Base-by-base conservation (phyloP, 805 yeast species). In the Candida xyloterini region DNA sequence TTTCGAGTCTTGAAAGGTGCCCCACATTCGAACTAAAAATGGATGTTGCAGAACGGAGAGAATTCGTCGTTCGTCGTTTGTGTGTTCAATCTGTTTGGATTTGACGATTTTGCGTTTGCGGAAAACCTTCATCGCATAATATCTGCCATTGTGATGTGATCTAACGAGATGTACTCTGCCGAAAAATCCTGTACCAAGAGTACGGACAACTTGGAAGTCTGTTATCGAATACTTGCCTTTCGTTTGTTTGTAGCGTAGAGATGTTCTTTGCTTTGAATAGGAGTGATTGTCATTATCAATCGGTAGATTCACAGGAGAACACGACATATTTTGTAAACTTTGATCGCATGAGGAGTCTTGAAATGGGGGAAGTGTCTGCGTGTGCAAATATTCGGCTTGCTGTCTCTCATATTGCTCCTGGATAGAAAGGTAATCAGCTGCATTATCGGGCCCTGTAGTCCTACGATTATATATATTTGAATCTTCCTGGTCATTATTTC, bases 11-110 rank as follows among this genome's bases (percentile, higher is more conserved):
- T 76, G 81, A 52, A 72, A 77, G 5, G 81, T 77, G n/a, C 82
- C 82, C 82, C 82, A 77, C 81, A 77, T 76, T 41, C 81, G 56
- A 46, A 75, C 76, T 47, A 77, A 64, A 46, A 76, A 77, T 6
- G 82, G 82, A 51, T 77, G 82, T 47, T 76, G 78, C 10, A 76
- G 77, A 39, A 75, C 62, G 46, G 71, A 74, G 27, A 77, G 61
- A 76, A 77, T 77, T 48, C 81, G 62, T 41, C 82, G 60, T 58
- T 77, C 82, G 53, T 77, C 82, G 51, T 77, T 77, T 14, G 82
- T 76, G 55, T 77, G 82, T 55, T 77, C 82, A 15, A 77, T 79
- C 54, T 77, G 82, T 55, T 77, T 77, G 75, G 76, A 74, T 50
- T 71, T 74, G 10, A 77, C 76, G 34, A 77, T 80, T 50, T 77